Conservation (phyloP, 2,329 filamentous ascomycete species). For the Penicillium sp. region DNA sequence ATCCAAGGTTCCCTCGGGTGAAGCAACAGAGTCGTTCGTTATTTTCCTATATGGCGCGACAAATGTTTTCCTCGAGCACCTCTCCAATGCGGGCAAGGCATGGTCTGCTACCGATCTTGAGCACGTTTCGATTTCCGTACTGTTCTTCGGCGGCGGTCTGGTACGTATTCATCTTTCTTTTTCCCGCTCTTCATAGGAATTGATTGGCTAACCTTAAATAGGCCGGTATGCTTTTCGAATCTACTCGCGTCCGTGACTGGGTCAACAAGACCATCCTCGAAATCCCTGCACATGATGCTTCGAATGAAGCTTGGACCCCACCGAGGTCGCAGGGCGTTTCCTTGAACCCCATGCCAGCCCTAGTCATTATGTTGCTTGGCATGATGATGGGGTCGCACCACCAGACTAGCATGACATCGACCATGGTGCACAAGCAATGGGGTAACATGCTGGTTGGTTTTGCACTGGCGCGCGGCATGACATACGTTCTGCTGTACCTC, state of each 20-base stretch:
- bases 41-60: conserved; percentile 87
- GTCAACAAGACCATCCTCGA: conserved; percentile 49
- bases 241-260: conserved; percentile 60
- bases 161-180: conserved; percentile 43
- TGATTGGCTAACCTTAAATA: conserved; percentile 27
- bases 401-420: conserved; percentile 76
- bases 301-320: conserved; percentile 52
- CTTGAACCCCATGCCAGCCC: conserved; percentile 81
- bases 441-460: conserved; percentile 79
- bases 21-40: conserved; percentile 84
- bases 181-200: neutral
- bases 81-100: conserved; percentile 65
- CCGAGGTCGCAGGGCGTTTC: conserved; percentile 71
- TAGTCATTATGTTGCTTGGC: conserved; percentile 82
- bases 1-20: conserved; percentile 65
- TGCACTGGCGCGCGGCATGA: conserved; percentile 71
- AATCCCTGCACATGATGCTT: conserved; percentile 36
- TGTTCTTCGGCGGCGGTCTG: conserved; percentile 90
- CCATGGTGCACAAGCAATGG: conserved; percentile 94
- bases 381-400: conserved; percentile 96
- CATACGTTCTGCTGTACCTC: conserved; percentile 77
- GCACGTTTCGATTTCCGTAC: conserved; percentile 85
- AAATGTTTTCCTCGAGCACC: conserved; percentile 90
- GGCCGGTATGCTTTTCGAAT: conserved; percentile 85
- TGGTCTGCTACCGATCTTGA: conserved; percentile 83